These are phyloP conservation scores for Zelopaecilomyces penicillatus DNA, from an alignment of 2,329 filamentous ascomycete genomes.

Conservation along the genomic window DNA sequence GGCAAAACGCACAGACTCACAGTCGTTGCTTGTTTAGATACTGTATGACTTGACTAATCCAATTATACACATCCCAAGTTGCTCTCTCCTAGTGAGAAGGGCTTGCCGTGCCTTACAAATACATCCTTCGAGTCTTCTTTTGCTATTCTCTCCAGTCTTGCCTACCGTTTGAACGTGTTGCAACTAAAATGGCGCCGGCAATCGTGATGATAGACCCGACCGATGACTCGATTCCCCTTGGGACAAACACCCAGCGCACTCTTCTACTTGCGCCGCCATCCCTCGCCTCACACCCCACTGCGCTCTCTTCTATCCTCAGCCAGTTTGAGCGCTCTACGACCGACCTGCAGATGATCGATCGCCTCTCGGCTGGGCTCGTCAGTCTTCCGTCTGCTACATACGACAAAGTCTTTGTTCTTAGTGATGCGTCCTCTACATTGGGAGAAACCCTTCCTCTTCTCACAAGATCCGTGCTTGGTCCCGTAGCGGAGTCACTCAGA, in stretches of 20 bases:
- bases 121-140: neutral
- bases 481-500: constrained; percentile 8
- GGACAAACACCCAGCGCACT: constrained; percentile 42
- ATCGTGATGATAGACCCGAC: constrained; percentile 47
- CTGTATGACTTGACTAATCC: constrained; percentile 7
- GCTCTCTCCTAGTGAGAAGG: neutral
- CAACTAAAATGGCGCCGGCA: constrained; percentile 39
- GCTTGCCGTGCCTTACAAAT: neutral
- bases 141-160: too few species aligned
- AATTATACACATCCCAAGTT: too few species aligned
- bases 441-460: constrained; percentile 58
- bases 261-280: constrained; percentile 87
- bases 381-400: constrained; percentile 70
- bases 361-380: constrained; percentile 73
- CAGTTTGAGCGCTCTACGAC: constrained; percentile 66
- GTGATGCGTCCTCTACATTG: constrained; percentile 40
- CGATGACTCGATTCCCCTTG: constrained; percentile 34
- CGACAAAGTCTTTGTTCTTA: constrained; percentile 75
- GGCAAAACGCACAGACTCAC: neutral
- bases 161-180: too few species aligned
- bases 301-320: constrained; percentile 61
- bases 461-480: constrained; percentile 30
- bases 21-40: neutral
- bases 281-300: constrained; percentile 74
- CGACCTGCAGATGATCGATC: constrained; percentile 97